Evolutionary conservation across 495 filamentous ascomycete genomes (phyloP), one percentile per base, ranked within the genome.

Genomic region (Penicillium salamii): DNA sequence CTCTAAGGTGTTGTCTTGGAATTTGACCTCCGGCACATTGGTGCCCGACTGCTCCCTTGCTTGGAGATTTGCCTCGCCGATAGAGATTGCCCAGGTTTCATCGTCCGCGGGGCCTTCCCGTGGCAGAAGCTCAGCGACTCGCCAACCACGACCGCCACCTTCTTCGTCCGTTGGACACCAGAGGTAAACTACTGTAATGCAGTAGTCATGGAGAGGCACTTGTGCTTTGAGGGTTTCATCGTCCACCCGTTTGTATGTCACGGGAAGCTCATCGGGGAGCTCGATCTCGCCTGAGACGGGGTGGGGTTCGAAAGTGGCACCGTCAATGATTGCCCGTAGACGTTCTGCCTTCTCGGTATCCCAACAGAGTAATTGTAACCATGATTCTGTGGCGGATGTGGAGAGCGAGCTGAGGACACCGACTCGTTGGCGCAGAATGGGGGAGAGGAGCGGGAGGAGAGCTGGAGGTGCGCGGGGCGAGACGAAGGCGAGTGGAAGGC

Each of bases 201-300:
- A 68, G 20, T 85, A 71, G 5, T 86, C 80, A 5, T 65, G 57
- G 8, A 87, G 51, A 1, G 74, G 58, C 1, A 90, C 69, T 42
- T 83, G 74, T 1, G 86, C 78, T 32, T 91, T 89, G 17, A 97
- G 73, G 0, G 93, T 98, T 61, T 97, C 93, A 34, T 83, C 78
- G 61, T 98, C 93, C 34, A 93, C 52, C 19, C 89, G 78, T 49
- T 81, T 81, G 68, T 91, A 96, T 7, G 70, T 69, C 23, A 79
- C 76, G 14, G 79, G 70, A 14, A 84, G 73, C 14, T 85, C 78
- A 41, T 89, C 85, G 12, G 77, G 75, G 7, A 86, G 62, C 60
- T 98, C 93, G 24, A 98, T 82, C 63, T 97, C 91, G 19, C 95
- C 93, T 1, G 90, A 96, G 6, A 87, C 87, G 7, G 93, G 93